Percentiles rank a stretch among this genome's conserved stretches.
Evolutionary conservation across 345 rosid genomes (phyloP).

Genomic region (Nasturtium officinale): DNA sequence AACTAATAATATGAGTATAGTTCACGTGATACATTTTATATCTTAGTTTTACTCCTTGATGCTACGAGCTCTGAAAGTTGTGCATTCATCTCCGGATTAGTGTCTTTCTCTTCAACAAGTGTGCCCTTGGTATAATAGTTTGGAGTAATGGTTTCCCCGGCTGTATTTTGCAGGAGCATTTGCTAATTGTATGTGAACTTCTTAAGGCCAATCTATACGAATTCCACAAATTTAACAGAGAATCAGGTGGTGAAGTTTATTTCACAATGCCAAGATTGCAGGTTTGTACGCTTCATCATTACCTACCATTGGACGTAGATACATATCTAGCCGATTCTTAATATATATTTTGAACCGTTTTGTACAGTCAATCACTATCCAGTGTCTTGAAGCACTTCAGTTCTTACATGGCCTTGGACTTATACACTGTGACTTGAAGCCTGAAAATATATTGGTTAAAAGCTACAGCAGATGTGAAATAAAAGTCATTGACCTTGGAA

Average conservation of each 20-base stretch:
- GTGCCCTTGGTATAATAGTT: background rate
- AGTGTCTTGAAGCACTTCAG: conserved; percentile 94
- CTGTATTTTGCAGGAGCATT: conserved; percentile 78
- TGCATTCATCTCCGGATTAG: background rate
- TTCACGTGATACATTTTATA: background rate
- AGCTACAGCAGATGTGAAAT: conserved; percentile 99
- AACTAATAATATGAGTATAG: background rate
- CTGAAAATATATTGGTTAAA: conserved; percentile 92
- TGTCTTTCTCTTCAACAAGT: background rate
- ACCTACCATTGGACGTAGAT: conserved; percentile 36
- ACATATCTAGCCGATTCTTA: conserved; percentile 25
- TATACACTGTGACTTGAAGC: conserved; percentile 96
- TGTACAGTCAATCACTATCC: conserved; percentile 93
- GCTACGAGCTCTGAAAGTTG: conserved; percentile 1
- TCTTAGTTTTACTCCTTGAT: background rate
- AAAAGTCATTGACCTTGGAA: conserved; percentile 99
- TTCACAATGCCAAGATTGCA: conserved; percentile 99
- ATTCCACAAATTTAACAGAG: conserved; percentile 98
- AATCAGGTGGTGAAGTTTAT: conserved; percentile 99
- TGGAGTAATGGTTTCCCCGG: conserved; percentile 16
- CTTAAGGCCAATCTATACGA: conserved; percentile 98
- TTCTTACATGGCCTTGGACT: conserved; percentile 96
- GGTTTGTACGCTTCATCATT: conserved; percentile 54
- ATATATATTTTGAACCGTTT: conserved; percentile 29
- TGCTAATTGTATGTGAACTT: conserved; percentile 96